Evolutionary conservation across 371 early-diverging fungal genomes (phyloP), one percentile per base, ranked within the genome.

Genomic region (Actinomortierella wolfii): DNA sequence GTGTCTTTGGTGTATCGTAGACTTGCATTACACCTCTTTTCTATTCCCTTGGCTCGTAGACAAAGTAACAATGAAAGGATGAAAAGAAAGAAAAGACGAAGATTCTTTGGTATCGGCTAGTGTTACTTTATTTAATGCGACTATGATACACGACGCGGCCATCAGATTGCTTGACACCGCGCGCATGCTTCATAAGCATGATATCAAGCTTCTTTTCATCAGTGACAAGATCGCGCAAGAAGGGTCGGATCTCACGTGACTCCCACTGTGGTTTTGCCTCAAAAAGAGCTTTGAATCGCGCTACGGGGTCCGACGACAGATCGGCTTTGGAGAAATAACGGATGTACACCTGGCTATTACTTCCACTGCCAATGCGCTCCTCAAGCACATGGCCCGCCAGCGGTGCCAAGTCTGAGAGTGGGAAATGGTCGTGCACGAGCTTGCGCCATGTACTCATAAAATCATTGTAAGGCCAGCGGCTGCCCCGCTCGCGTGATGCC

Each of bases 221-320:
- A 11, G 80, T 67, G 15, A 83, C 85, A 6, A 86, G 53, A 47
- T 85, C 84, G 1, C 71, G 61, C 41, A 86, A 56, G 48, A 80
- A 86, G 0, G 85, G 83, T 17, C 58, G 56, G 14, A 86, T 83
- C 15, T 84, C 83, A 14, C 78, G 81, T 5, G 68, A 61, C 7
- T 76, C 69, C 87, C 87, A 86, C 18, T 78, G 66, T 13, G 58
- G 59, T 28, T 84, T 83, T 61, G 76, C 71, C 40, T 78, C 69
- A 59, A 86, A 86, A 9, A 86, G 55, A 0, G 79, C 67, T 5
- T 79, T 76, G 55, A 86, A 86, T 3, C 87, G 76, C 15, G 75
- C 66, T 0, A 81, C 77, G 2, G 84, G 80, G n/a, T 85, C 81
- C 17, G 67, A 66, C 1, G 87, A 75, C n/a, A 86, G 57, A 25